Evolutionary conservation across 768 basidiomycete genomes (phyloP).

Genomic region (Amanita pallidorosea): DNA sequence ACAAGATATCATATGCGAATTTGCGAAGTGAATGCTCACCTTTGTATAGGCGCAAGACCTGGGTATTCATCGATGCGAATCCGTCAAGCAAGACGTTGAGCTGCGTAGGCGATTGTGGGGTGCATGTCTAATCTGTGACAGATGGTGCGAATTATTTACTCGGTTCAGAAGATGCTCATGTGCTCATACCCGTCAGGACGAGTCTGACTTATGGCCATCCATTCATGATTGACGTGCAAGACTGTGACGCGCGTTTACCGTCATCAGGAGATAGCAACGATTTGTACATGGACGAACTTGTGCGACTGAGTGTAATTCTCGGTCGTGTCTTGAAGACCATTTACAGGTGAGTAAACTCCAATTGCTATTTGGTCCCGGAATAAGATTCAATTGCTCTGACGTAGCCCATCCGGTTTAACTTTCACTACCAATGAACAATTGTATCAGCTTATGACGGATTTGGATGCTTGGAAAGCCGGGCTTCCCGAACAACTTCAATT

Average conservation of each 20-base stretch:
- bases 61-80: conserved; percentile 88
- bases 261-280: conserved; percentile 75
- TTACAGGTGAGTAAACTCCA: conserved; percentile 52
- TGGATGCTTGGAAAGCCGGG: conserved; percentile 67
- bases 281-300: conserved; percentile 83
- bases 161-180: conserved; percentile 4
- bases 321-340: conserved; percentile 89
- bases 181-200: conserved; percentile 37
- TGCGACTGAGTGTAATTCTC: conserved; percentile 83
- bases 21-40: conserved; percentile 4
- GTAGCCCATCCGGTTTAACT: conserved; percentile 78
- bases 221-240: conserved; percentile 91
- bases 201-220: conserved; percentile 89
- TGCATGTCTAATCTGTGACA: conserved; percentile 86
- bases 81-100: conserved; percentile 75
- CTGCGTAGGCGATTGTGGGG: conserved; percentile 88
- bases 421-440: conserved; percentile 78
- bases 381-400: conserved; percentile 2
- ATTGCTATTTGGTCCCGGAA: not conserved
- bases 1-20: conserved; percentile 13
- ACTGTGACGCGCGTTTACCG: conserved; percentile 91
- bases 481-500: conserved; percentile 76
- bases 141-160: conserved; percentile 54
- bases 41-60: conserved; percentile 81
- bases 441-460: conserved; percentile 47